These are phyloP conservation scores for Colletotrichum liriopes DNA, from an alignment of 2,329 filamentous ascomycete genomes.

Conservation along the genomic window DNA sequence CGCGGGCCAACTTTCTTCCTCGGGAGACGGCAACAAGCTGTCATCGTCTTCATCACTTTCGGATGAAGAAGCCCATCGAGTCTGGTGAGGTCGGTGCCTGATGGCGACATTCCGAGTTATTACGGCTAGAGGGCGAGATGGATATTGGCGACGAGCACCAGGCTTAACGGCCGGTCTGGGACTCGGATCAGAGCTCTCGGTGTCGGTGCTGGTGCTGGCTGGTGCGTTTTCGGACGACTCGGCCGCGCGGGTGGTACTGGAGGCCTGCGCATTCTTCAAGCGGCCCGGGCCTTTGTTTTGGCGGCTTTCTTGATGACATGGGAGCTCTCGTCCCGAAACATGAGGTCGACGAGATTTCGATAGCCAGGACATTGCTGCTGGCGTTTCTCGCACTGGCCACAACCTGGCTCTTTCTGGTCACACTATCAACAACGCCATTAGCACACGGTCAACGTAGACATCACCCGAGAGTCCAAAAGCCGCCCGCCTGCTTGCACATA, in stretches of 20 bases:
- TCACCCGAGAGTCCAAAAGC: neutral
- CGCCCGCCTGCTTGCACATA: neutral
- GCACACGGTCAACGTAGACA: neutral
- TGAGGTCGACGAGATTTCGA: slow-evolving; percentile 68
- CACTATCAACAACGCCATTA: slow-evolving; percentile 57
- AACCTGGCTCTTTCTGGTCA: slow-evolving; percentile 66
- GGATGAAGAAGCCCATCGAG: slow-evolving; percentile 19
- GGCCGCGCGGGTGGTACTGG: slow-evolving; percentile 18
- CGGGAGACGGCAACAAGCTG: slow-evolving; percentile 50
- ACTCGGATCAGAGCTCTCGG: slow-evolving; percentile 18
- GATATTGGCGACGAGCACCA: slow-evolving; percentile 8
- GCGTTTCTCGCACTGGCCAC: slow-evolving; percentile 70
- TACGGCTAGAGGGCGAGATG: slow-evolving; percentile 36
- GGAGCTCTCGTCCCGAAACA: slow-evolving; percentile 71
- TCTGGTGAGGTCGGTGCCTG: slow-evolving; percentile 4
- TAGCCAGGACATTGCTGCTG: slow-evolving; percentile 69
- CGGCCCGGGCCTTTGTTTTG: slow-evolving; percentile 53
- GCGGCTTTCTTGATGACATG: slow-evolving; percentile 68
- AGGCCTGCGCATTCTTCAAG: slow-evolving; percentile 46
- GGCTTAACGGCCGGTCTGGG: slow-evolving; percentile 2
- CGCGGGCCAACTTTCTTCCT: slow-evolving; percentile 51
- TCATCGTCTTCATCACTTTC: slow-evolving; percentile 44
- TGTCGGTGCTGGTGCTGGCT: slow-evolving; percentile 1
- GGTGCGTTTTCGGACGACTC: slow-evolving; percentile 11
- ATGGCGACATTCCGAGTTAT: slow-evolving; percentile 40